These are phyloP conservation scores for Stellera chamaejasme DNA, from an alignment of 345 rosid genomes.

Conservation along the genomic window DNA sequence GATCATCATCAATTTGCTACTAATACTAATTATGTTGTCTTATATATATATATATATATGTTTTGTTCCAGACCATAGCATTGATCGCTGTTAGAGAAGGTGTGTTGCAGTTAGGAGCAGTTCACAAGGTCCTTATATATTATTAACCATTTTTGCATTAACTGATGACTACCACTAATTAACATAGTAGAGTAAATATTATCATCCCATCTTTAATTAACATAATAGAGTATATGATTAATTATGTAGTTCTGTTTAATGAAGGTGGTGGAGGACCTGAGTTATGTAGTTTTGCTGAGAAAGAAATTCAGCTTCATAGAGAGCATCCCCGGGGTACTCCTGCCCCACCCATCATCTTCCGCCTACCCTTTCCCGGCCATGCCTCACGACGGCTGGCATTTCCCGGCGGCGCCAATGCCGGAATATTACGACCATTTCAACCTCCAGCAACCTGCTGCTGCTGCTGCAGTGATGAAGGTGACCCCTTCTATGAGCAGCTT, in stretches of 20 bases:
- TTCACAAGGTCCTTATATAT: constrained; percentile 49
- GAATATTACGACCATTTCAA: constrained; percentile 37
- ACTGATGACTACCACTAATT: no score
- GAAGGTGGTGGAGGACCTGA: constrained; percentile 81
- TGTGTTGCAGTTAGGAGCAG: constrained; percentile 88
- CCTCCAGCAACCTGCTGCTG: constrained; percentile 5
- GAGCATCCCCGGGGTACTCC: constrained; percentile 85
- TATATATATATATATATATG: not conserved
- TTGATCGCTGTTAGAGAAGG: constrained; percentile 97
- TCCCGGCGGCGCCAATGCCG: constrained; percentile 35
- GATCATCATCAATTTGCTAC: not conserved
- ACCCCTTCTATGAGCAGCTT: constrained; percentile 97
- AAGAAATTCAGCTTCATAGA: constrained; percentile 90
- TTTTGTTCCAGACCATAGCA: constrained; percentile 72
- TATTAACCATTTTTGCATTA: no score
- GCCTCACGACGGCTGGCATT: constrained; percentile 45
- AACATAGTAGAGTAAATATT: no score
- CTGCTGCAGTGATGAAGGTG: constrained; percentile 33
- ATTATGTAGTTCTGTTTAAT: not conserved
- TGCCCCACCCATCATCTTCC: constrained; percentile 89
- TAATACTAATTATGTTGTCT: not conserved
- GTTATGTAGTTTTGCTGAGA: constrained; percentile 67
- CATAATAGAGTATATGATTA: not conserved
- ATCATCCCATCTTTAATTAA: no score
- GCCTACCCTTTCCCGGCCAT: constrained; percentile 42